Evolutionary conservation across 108 stramenopile species (phyloP).

Genomic region (Aurantiochytrium sp.): DNA sequence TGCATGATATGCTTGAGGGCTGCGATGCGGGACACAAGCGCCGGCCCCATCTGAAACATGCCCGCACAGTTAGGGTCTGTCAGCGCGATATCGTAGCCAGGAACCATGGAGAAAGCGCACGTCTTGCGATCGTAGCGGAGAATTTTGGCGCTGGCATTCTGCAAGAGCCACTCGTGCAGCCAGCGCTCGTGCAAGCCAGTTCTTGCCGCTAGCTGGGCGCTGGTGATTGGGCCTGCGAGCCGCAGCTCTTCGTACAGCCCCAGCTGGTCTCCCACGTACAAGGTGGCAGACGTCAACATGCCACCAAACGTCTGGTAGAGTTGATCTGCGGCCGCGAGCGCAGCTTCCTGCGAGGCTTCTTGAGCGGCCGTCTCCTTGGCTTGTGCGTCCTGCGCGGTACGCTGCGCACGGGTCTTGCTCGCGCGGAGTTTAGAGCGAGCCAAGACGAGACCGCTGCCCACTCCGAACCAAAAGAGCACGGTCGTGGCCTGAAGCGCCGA

Average conservation of each 20-base stretch:
- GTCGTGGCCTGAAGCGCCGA: background rate
- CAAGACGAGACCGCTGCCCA: background rate
- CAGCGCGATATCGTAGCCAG: background rate
- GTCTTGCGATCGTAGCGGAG: background rate
- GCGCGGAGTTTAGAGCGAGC: background rate
- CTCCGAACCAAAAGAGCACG: background rate
- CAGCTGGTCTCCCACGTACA: background rate
- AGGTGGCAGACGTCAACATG: background rate
- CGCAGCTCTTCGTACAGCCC: background rate
- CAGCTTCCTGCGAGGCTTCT: background rate
- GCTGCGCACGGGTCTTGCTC: background rate
- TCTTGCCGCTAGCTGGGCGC: background rate
- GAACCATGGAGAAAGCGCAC: background rate
- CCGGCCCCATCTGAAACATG: background rate
- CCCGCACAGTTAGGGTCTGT: background rate
- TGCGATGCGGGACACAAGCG: background rate
- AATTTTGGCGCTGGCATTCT: background rate
- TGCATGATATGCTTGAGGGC: background rate
- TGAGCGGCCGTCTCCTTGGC: background rate
- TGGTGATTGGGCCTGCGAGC: background rate
- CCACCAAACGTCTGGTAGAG: background rate
- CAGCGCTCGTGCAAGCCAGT: slow-evolving; percentile 8
- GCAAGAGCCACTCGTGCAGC: background rate
- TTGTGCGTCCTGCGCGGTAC: background rate
- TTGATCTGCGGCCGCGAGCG: background rate